Base-by-base conservation (phyloP, 148 eudicot genomes). In the Rhododendron williamsianum region DNA sequence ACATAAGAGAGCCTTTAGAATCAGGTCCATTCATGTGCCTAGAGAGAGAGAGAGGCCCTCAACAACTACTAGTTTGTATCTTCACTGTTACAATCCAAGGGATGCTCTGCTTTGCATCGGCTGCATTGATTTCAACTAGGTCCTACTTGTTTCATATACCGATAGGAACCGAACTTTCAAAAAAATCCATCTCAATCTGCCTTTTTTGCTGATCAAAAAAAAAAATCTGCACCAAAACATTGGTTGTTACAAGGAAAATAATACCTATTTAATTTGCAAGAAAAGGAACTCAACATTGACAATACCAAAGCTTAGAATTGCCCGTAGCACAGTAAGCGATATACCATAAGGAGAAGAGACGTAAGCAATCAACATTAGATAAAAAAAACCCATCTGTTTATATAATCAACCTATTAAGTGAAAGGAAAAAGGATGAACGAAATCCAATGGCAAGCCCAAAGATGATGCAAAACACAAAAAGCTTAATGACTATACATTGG, bases 1-100 rank as follows among this genome's bases (percentile, higher is more conserved):
- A 23, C 25, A 65, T 13, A 41, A 41, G 25, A 13, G 84, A 48
- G 45, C 18, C 27, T 2, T 82, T 25, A 25, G 27, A 60, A 67
- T 52, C 13, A 41, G 84, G 84, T n/a, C 45, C 60, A 83, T 19
- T 69, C 46, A 83, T n/a, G 79, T 49, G 30, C 41, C 84, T 13
- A 51, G 1, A 33, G 35, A 33, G 35, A 33, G 35, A 33, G 35
- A 33, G 35, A 54, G 19, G 60, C 60, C 60, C 60, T 67, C 3
- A 16, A 10, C 77, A 76, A 43, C 43, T 2, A 33, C 3, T 45
- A 21, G 2, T 45, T n/a, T 4, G 23, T 25, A 78, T 49, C 13
- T 25, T 78, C 81, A 78, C 49, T 48, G 18, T 48, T 25, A 27
- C 8, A 27, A 71, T 30, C 41, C 38, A 33, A 71, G 38, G 76